Evolutionary conservation across 768 basidiomycete species (phyloP).

Genomic region (Amyloporia xantha): DNA sequence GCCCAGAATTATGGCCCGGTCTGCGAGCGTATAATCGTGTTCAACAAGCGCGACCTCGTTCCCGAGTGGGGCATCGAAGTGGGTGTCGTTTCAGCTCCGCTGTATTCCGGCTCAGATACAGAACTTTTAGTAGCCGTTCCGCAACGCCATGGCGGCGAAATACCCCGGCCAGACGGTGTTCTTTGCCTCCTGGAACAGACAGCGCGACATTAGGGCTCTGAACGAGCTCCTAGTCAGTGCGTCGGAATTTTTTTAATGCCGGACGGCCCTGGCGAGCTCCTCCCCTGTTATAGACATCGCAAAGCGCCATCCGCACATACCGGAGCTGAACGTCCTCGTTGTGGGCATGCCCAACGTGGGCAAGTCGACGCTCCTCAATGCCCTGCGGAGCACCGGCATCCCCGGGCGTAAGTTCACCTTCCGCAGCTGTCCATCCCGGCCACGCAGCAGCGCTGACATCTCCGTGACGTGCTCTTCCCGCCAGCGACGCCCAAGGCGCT

Average conservation of each 20-base stretch:
- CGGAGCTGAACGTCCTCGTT: slow-evolving; percentile 83
- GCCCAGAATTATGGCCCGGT: slow-evolving; percentile 22
- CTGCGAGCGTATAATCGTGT: slow-evolving; percentile 83
- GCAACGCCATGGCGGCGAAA: slow-evolving; percentile 59
- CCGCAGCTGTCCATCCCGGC: slow-evolving; percentile 3
- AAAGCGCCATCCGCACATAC: slow-evolving; percentile 57
- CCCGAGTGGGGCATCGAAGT: slow-evolving; percentile 87
- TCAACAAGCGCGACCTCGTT: slow-evolving; percentile 92
- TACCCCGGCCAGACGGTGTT: slow-evolving; percentile 64
- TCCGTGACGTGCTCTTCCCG: neutral
- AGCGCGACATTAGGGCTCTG: slow-evolving; percentile 56
- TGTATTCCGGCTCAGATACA: neutral
- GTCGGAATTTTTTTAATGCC: slow-evolving; percentile 26
- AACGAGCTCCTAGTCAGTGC: slow-evolving; percentile 68
- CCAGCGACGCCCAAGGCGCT: slow-evolving; percentile 83
- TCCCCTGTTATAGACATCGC: slow-evolving; percentile 48
- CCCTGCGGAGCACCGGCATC: slow-evolving; percentile 81
- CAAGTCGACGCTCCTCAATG: slow-evolving; percentile 91
- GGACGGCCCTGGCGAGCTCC: slow-evolving; percentile 1
- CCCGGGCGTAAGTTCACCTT: slow-evolving; percentile 72
- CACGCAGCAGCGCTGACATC: too few relatives aligned
- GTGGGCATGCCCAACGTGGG: slow-evolving; percentile 99
- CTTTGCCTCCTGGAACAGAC: slow-evolving; percentile 68
- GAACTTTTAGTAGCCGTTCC: slow-evolving; percentile 53
- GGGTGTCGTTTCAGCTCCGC: slow-evolving; percentile 18